A percentile compares a stretch with the other conserved stretches of the same genome.
These are phyloP conservation scores for Limtongozyma cylindracea DNA, from an alignment of 805 yeast genomes.

Conservation along the genomic window DNA sequence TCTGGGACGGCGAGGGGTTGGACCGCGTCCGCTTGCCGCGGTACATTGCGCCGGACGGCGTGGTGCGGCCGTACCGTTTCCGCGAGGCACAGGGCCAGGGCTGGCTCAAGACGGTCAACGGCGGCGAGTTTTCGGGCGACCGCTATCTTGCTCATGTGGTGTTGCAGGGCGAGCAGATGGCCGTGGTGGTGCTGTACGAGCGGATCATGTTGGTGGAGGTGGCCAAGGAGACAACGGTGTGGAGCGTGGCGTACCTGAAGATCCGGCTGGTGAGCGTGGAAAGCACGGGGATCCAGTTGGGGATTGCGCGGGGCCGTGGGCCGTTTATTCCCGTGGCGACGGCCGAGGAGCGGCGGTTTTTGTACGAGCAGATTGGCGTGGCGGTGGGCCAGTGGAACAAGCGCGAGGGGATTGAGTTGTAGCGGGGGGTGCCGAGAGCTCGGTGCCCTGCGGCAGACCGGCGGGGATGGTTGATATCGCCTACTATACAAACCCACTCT, in stretches of 20 bases:
- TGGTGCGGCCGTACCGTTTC: conserved; percentile 49
- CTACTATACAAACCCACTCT: too few species aligned
- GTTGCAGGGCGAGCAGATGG: conserved; percentile 57
- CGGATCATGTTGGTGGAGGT: conserved; percentile 46
- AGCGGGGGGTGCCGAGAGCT: too few species aligned
- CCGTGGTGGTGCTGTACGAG: conserved; percentile 49
- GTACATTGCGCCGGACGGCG: conserved; percentile 39
- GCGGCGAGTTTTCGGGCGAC: conserved; percentile 53
- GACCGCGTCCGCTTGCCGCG: conserved; percentile 71
- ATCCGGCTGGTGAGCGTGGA: conserved; percentile 55
- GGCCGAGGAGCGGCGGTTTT: conserved; percentile 26
- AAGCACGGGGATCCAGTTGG: conserved; percentile 52
- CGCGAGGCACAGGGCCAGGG: conserved; percentile 87
- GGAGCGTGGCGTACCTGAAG: conserved; percentile 45
- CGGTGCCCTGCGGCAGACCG: too few species aligned
- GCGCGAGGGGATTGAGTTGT: too few species aligned
- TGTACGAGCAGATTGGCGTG: conserved; percentile 48
- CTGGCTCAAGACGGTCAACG: conserved; percentile 68
- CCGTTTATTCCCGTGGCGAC: conserved; percentile 66
- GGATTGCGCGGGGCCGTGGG: conserved; percentile 18
- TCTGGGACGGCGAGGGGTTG: conserved; percentile 55
- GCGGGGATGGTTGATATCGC: too few species aligned
- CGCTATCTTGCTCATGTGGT: conserved; percentile 67
- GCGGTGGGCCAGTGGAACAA: conserved; percentile 70
- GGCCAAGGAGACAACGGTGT: conserved; percentile 29